These are phyloP conservation scores for Colletotrichum tamarilloi DNA, from an alignment of 2,329 filamentous ascomycete genomes.

Conservation along the genomic window DNA sequence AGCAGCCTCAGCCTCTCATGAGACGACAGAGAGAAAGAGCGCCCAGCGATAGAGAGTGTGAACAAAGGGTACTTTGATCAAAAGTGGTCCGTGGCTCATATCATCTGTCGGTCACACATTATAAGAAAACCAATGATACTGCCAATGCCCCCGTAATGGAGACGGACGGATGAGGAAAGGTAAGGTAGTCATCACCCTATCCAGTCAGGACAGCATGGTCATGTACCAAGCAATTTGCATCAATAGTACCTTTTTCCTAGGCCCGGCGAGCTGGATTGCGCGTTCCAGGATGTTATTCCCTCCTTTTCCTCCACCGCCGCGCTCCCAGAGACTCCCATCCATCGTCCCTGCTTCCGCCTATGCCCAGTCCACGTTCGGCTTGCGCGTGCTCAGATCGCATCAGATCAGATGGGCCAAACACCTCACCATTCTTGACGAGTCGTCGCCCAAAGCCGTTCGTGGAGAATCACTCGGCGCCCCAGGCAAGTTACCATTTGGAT, in stretches of 20 bases:
- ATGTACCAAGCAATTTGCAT: background rate
- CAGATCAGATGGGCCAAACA: background rate
- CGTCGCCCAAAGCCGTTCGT: background rate
- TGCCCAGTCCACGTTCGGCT: background rate
- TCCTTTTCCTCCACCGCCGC: background rate
- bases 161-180: background rate
- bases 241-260: background rate
- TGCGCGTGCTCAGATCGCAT: background rate
- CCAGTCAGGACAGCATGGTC: background rate
- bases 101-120: background rate
- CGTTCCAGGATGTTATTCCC: slow-evolving; percentile 8
- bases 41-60: too few relatives aligned
- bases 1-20: background rate
- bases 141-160: background rate
- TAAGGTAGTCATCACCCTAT: background rate
- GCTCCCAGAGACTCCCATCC: background rate
- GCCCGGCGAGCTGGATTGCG: slow-evolving; percentile 23
- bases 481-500: background rate
- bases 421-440: background rate
- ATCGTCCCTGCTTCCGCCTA: background rate
- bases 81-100: background rate
- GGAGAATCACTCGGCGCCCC: background rate
- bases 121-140: background rate
- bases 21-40: background rate
- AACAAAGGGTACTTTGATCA: background rate